Evolutionary conservation across 169 alveolate genomes (phyloP).

Genomic region (Toxoplasma gondii): DNA sequence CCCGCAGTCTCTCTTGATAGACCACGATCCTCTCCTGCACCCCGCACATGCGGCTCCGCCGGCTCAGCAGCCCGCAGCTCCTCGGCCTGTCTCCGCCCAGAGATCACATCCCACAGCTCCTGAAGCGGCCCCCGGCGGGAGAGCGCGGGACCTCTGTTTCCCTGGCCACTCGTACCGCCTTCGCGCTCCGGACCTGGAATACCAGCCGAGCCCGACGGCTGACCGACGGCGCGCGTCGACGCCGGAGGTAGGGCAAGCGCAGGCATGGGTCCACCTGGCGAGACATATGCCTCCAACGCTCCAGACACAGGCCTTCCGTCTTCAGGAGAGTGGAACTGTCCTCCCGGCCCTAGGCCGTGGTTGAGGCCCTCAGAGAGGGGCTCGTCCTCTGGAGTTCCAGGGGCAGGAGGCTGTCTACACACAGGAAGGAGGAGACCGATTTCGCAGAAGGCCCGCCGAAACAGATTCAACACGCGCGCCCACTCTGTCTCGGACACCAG

Average conservation of each 20-base stretch:
- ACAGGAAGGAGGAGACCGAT: slow-evolving; percentile 6
- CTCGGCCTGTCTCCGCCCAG: background rate
- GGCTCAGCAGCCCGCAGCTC: background rate
- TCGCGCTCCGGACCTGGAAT: background rate
- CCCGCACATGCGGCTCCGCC: background rate
- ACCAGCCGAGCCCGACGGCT: background rate
- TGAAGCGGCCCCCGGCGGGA: background rate
- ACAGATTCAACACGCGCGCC: background rate
- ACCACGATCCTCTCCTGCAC: too few relatives aligned
- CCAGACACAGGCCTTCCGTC: background rate
- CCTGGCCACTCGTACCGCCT: background rate
- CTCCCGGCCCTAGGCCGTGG: too few relatives aligned
- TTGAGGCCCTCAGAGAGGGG: too few relatives aligned
- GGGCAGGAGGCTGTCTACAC: background rate
- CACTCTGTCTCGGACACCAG: slow-evolving; percentile 9
- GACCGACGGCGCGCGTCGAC: background rate
- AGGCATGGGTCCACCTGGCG: background rate
- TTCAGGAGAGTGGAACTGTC: background rate
- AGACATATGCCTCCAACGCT: background rate
- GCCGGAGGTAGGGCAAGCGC: background rate
- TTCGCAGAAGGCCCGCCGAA: slow-evolving; percentile 35
- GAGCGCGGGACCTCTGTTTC: background rate
- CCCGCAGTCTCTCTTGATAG: too few relatives aligned
- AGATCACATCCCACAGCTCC: background rate
- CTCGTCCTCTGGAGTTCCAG: background rate